Evolutionary conservation across 176 grass and related monocot species (phyloP), one percentile per base, ranked within the genome.

Genomic region (Bolboschoenus planiculmis): DNA sequence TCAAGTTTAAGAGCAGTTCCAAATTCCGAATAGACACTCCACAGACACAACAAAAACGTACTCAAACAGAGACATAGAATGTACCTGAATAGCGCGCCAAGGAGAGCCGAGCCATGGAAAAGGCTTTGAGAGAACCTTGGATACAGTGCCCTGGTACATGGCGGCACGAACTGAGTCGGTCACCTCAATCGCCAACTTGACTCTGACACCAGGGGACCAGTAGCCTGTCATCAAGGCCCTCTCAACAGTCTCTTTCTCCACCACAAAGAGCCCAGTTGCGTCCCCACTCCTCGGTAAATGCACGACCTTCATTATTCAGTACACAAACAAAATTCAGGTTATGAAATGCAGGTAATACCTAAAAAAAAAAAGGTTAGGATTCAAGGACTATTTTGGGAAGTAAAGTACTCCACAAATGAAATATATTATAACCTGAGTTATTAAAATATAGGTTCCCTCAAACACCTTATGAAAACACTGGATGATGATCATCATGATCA

Each of bases 61-160:
- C 29, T 34, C 3, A 68, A 37, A 72, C 40, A 15, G 39, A 33
- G 31, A 81, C 18, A 35, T 81, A 34, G 34, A 62, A 4, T 0
- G 23, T 43, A 92, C 94, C 91, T 94, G 40, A 30, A 97, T 88
- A 29, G 78, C 60, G 40, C 86, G 86, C 94, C 94, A 94, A 50
- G 92, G 87, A 37, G 57, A 66, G 3, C 23, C n/a, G 21, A 60
- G 1, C 81, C 86, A 16, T 13, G 63, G 76, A 63, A 36, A 93
- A 23, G 26, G 43, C 37, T 21, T 80, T 51, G 86, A 68, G 3
- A 44, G 62, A 27, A 76, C 55, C 39, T 43, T 59, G 15, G 75
- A 74, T 51, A 97, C 26, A 27, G 83, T 80, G 0, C 90, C 94
- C 10, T 56, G 84, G 33, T 80, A 84, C 83, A 85, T 90, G 0